phyloP scores from a whole-genome alignment of 371 early-diverging fungal genomes.

The Mortierella sp. region DNA sequence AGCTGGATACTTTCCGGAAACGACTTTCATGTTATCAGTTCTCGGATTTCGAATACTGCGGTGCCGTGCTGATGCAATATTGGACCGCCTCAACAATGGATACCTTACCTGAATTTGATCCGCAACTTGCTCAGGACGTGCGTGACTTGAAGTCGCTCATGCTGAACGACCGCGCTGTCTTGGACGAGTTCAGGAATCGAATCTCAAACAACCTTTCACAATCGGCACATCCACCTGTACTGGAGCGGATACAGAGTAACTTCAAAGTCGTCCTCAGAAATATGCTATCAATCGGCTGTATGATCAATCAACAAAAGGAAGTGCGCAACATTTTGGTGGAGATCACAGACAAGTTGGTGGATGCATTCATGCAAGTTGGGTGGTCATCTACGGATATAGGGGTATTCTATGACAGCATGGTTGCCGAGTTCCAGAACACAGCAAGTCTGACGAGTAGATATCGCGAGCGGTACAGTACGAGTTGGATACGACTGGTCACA shows the following conservation, averaged over 20 bases:
- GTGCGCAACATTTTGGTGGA: slow-evolving; percentile 66
- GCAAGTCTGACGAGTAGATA: slow-evolving; percentile 35
- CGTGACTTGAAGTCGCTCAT: slow-evolving; percentile 45
- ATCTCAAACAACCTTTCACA: slow-evolving; percentile 37
- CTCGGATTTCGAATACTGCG: slow-evolving; percentile 67
- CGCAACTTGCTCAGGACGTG: slow-evolving; percentile 51
- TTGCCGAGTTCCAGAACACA: slow-evolving; percentile 36
- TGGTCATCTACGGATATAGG: slow-evolving; percentile 51
- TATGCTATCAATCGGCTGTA: slow-evolving; percentile 63
- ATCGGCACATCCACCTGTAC: slow-evolving; percentile 50
- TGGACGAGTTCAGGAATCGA: slow-evolving; percentile 51
- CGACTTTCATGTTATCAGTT: slow-evolving; percentile 63
- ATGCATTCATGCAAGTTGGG: slow-evolving; percentile 56
- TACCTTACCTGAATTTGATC: slow-evolving; percentile 60
- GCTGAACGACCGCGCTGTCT: slow-evolving; percentile 48
- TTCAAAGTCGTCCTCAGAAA: slow-evolving; percentile 59
- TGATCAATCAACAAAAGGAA: slow-evolving; percentile 64
- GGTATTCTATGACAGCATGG: slow-evolving; percentile 27
- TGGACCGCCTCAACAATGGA: slow-evolving; percentile 52
- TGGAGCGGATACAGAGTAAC: slow-evolving; percentile 54
- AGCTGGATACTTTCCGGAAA: slow-evolving; percentile 73
- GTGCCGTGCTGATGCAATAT: slow-evolving; percentile 54
- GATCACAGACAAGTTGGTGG: slow-evolving; percentile 67
- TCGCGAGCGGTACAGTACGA: slow-evolving; percentile 47
- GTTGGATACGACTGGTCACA: slow-evolving; percentile 53